Evolutionary conservation across 2,329 filamentous ascomycete genomes (phyloP), one percentile per base, ranked within the genome.

Genomic region (Cladophialophora yegresii): DNA sequence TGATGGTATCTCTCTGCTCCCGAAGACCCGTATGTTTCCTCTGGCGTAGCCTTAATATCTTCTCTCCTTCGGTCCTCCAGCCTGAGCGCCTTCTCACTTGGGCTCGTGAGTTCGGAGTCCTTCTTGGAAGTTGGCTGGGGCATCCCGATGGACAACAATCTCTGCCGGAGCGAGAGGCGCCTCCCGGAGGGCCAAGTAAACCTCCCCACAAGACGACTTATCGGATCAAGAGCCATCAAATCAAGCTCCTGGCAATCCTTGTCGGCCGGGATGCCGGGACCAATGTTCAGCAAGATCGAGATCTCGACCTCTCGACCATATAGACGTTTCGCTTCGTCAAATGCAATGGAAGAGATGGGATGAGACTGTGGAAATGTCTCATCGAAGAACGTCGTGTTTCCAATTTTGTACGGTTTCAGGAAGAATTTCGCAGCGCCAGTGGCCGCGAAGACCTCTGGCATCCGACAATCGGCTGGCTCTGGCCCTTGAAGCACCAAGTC

Each of bases 361-460:
- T 65, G 65, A 9, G 62, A 62, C 23, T 67, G 58, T 13, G 65
- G 62, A 47, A 67, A 67, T 20, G 40, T 58, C 57, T 65, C 59
- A 22, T 65, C 62, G 33, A 62, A 65, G 50, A 62, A 65, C 28
- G 54, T 47, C 12, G 47, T 60, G 16, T 60, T 55, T 43, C 36
- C 62, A 23, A 67, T 33, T 40, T 56, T 53, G 23, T 53, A 62
- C 13, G 58, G 58, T 22, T 53, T 49, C 23, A 59, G 36, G 40
- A 67, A 65, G 40, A 64, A 65, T 26, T 62, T 65, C 12, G 58
- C 62, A 2, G 62, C 65, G 16, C 49, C 58, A 13, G 58, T 55
- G 30, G 65, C 62, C 12, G 58, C 59, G 36, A 62, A 67, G 6
- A 54, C 62, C 33, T 64, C 47, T 10, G 65, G 51, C 20, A 62